Evolutionary conservation across 768 basidiomycete genomes (phyloP).

Genomic region (Leccinum broughii): DNA sequence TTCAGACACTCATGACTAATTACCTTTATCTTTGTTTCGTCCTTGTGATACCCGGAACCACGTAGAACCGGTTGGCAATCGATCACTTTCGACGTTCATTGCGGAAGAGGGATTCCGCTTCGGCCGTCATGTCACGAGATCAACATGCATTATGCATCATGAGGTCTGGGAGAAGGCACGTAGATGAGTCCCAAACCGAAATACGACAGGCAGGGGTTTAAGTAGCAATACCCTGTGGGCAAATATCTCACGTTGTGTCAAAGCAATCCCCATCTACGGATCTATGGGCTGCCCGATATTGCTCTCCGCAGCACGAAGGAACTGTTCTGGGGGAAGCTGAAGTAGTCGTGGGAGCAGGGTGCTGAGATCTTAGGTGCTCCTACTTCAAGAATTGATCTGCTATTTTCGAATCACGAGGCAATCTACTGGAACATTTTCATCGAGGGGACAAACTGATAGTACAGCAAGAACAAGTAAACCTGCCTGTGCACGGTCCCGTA

Average conservation of each 20-base stretch:
- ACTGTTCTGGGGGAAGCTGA: background rate
- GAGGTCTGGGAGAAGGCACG: background rate
- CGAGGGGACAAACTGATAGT: slow-evolving; percentile 33
- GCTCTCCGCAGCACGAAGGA: background rate
- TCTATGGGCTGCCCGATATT: background rate
- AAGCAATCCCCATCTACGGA: slow-evolving; percentile 11
- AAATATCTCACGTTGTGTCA: slow-evolving; percentile 1
- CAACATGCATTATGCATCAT: background rate
- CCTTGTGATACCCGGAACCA: slow-evolving; percentile 3
- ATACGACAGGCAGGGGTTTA: slow-evolving; percentile 10
- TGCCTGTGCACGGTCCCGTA: slow-evolving; percentile 38
- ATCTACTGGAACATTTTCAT: slow-evolving; percentile 37
- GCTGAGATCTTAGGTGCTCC: slow-evolving; percentile 12
- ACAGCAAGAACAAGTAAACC: slow-evolving; percentile 37
- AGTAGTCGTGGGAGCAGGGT: slow-evolving; percentile 1
- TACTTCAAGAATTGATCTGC: slow-evolving; percentile 24
- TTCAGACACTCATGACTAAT: background rate
- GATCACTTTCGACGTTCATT: background rate
- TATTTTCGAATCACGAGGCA: slow-evolving; percentile 25
- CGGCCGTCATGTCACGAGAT: slow-evolving; percentile 1
- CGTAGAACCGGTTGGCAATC: background rate
- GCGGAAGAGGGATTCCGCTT: slow-evolving; percentile 1
- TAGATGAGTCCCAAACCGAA: slow-evolving; percentile 7
- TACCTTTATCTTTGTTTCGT: background rate
- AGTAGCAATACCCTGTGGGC: slow-evolving; percentile 1